Evolutionary conservation across 2,329 filamentous ascomycete genomes (phyloP).

Genomic region (Neofusicoccum sp.): DNA sequence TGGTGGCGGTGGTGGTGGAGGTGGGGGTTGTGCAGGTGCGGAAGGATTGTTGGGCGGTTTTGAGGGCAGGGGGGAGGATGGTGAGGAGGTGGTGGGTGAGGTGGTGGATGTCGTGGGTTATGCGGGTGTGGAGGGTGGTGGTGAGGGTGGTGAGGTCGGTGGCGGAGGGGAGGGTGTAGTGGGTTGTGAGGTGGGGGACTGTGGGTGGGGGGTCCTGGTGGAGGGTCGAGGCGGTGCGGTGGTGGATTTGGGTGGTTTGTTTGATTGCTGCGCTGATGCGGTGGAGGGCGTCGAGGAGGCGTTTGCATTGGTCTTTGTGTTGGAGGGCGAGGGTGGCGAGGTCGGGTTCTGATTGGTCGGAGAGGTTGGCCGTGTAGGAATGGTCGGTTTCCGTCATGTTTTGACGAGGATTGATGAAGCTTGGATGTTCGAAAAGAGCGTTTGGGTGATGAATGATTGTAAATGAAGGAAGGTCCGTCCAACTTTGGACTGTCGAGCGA

Average conservation of each 20-base stretch:
- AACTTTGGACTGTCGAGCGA: too few species aligned
- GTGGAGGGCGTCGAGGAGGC: background rate
- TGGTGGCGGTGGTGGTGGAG: too few species aligned
- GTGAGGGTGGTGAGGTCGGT: background rate
- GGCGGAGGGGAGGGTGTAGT: background rate
- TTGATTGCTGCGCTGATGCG: background rate
- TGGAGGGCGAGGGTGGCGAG: too few species aligned
- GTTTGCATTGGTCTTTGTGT: too few species aligned
- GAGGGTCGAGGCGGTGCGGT: too few species aligned
- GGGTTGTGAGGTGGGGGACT: background rate
- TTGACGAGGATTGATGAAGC: too few species aligned
- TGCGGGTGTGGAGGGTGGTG: background rate
- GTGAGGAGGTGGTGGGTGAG: background rate
- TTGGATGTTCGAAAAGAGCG: too few species aligned
- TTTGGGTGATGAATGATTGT: too few species aligned
- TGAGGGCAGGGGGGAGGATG: background rate
- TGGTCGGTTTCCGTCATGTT: background rate
- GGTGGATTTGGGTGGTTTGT: too few species aligned
- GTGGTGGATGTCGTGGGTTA: background rate
- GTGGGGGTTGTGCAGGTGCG: background rate
- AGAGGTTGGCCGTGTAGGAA: background rate
- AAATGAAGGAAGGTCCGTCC: too few species aligned
- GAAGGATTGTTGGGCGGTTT: background rate
- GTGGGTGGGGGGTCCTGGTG: background rate
- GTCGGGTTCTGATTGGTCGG: too few species aligned